A percentile compares a stretch with the other conserved stretches of the same genome.
These are phyloP conservation scores for Chrysosporium keratinophilum DNA, from an alignment of 2,329 filamentous ascomycete genomes.

Conservation along the genomic window DNA sequence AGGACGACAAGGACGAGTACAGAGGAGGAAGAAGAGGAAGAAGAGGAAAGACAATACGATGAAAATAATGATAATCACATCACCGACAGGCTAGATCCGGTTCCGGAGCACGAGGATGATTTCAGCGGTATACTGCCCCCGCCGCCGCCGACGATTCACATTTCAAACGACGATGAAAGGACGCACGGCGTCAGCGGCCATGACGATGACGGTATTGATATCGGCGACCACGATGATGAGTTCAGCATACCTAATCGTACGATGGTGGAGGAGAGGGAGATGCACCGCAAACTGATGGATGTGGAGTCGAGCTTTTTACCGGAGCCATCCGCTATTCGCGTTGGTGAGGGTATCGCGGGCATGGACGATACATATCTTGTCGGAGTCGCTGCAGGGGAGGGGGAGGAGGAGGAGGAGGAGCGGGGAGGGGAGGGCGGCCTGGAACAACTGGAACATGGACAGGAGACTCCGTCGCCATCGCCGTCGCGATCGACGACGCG, in stretches of 20 bases:
- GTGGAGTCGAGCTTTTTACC: conserved; percentile 55
- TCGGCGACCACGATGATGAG: not conserved
- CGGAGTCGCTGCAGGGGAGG: conserved; percentile 25
- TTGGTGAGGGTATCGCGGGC: conserved; percentile 22
- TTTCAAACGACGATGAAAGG: conserved; percentile 12
- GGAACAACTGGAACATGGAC: not conserved
- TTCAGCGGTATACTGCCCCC: conserved; percentile 13
- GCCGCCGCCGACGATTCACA: conserved; percentile 9
- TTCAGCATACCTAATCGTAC: conserved; percentile 29
- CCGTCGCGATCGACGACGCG: conserved; percentile 16
- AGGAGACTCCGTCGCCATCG: conserved; percentile 17
- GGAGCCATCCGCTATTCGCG: conserved; percentile 40
- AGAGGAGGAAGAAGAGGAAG: too few species aligned
- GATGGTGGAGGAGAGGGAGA: conserved; percentile 47
- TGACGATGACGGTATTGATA: conserved; percentile 15
- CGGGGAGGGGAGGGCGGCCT: not conserved
- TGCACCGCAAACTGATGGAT: conserved; percentile 50
- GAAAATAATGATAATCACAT: not conserved
- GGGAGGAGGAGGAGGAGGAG: conserved; percentile 13
- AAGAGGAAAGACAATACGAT: too few species aligned
- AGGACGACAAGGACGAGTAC: too few species aligned
- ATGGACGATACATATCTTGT: conserved; percentile 38
- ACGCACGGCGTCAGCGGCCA: conserved; percentile 10
- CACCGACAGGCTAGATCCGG: conserved; percentile 1
- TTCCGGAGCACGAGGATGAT: conserved; percentile 11